Percentiles rank a stretch among this genome's conserved stretches.
These are phyloP conservation scores for Colletotrichum eremochloae DNA, from an alignment of 2,329 filamentous ascomycete species.

Conservation along the genomic window DNA sequence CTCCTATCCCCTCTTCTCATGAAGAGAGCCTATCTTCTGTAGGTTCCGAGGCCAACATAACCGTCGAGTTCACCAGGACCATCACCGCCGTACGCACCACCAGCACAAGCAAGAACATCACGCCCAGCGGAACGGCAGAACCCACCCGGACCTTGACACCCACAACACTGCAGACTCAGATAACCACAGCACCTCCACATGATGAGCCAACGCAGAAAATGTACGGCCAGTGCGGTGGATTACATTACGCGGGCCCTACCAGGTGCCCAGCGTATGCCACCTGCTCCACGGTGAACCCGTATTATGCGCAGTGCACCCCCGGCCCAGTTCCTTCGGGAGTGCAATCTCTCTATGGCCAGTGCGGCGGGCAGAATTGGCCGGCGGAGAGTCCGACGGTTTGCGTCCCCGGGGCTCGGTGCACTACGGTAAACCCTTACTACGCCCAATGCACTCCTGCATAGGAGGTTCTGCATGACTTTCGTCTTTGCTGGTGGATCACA, in stretches of 20 bases:
- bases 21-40: background rate
- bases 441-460: conserved; percentile 30
- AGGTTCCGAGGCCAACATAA: background rate
- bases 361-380: conserved; percentile 22
- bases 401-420: conserved; percentile 28
- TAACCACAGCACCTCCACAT: background rate
- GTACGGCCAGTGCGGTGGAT: conserved; percentile 33
- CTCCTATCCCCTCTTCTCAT: background rate
- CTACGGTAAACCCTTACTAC: conserved; percentile 26
- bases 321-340: background rate
- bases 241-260: conserved; percentile 17
- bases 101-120: background rate
- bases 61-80: background rate
- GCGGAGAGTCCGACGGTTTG: conserved; percentile 14
- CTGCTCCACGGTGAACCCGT: conserved; percentile 23
- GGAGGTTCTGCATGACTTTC: background rate
- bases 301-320: conserved; percentile 30
- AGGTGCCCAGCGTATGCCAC: conserved; percentile 14
- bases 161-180: conserved; percentile 14
- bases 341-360: conserved; percentile 24
- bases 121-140: background rate
- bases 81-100: background rate
- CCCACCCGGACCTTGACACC: background rate
- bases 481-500: background rate
- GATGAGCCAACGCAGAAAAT: conserved; percentile 9